phyloP scores from a whole-genome alignment of 768 basidiomycete species.

The Sistotremastrum suecicum region DNA sequence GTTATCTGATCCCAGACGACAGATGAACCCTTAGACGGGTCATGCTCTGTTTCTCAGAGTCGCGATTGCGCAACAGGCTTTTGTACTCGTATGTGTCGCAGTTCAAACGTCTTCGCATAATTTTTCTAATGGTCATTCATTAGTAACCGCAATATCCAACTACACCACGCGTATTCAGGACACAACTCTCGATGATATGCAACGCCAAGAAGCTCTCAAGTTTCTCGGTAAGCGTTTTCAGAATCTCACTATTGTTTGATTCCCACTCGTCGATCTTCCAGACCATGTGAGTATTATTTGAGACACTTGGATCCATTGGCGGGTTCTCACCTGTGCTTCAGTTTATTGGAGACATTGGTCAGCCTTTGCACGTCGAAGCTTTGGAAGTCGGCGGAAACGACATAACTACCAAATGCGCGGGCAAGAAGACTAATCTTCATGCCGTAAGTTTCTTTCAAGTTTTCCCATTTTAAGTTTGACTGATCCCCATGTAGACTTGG shows the following conservation, averaged over 20 bases:
- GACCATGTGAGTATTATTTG: not conserved
- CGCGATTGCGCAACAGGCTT: constrained; percentile 29
- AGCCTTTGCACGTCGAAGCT: constrained; percentile 16
- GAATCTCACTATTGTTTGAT: not conserved
- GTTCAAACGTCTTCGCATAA: not conserved
- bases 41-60: constrained; percentile 33
- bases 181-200: constrained; percentile 25
- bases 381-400: constrained; percentile 16
- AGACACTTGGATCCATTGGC: not conserved
- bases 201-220: constrained; percentile 36
- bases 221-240: constrained; percentile 21
- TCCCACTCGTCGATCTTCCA: not conserved
- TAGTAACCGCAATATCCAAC: constrained; percentile 43
- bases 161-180: constrained; percentile 37
- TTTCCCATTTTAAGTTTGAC: constrained; percentile 1
- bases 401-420: constrained; percentile 13
- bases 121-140: no score
- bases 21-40: constrained; percentile 27
- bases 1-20: no score
- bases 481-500: constrained; percentile 8
- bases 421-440: constrained; percentile 13
- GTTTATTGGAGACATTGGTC: constrained; percentile 17
- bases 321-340: not conserved
- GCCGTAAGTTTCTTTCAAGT: constrained; percentile 8
- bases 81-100: constrained; percentile 14